Base-by-base conservation (phyloP, 345 rosid genomes). In the Kernera saxatilis region DNA sequence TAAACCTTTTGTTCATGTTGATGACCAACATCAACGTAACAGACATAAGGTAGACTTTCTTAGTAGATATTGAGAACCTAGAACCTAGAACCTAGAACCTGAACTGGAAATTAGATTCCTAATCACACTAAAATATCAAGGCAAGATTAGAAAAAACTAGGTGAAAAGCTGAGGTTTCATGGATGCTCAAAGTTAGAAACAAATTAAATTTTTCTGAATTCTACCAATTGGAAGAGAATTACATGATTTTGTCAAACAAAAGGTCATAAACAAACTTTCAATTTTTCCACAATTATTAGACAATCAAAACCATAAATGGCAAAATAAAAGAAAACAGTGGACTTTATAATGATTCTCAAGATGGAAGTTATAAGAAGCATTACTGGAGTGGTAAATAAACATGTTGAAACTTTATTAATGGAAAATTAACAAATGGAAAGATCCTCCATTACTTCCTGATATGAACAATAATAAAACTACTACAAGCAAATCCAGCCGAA, bases 381-480 rank as follows among this genome's bases (percentile, higher is more conserved):
- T 33, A 65, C 64, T 8, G 13, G 33, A 5, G n/a, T n/a, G n/a
- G n/a, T n/a, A 36, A 50, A 8, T 14, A 52, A 59, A n/a, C n/a
- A 61, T 41, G 55, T 39, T 55, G 49, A 65, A 50, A 40, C 62
- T 58, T 74, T 69, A 52, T 62, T 75, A 17, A 61, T 14, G 27
- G n/a, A 64, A 50, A 53, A 23, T 44, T 54, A 54, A 44, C 64
- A 64, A 72, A 41, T 22, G 46, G 44, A 73, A n/a, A 37, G 65
- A 73, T 46, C 67, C 40, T 56, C 50, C 44, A 65, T 37, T 33
- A 56, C 48, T 56, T 65, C 43, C 71, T 65, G 26, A 56, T 74
- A 74, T 57, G 45, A 74, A 67, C 72, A 59, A 68, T 27, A 50
- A 73, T 30, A 46, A 56, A 64, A 43, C 41, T 32, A 56, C 51